Evolutionary conservation across 345 rosid species (phyloP).

Genomic region (Turritis glabra): DNA sequence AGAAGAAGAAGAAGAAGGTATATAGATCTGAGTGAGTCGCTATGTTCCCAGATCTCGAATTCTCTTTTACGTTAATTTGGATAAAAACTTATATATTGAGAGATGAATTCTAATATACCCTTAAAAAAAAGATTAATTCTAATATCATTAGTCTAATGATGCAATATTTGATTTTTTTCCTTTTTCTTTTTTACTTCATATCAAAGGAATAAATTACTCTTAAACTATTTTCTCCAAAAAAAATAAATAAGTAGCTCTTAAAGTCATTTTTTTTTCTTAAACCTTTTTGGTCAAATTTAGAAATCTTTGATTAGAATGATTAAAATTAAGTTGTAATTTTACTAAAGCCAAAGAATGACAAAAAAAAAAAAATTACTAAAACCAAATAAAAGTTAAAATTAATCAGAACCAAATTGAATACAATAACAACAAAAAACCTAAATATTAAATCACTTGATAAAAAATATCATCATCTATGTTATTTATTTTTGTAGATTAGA

Average conservation of each 20-base stretch:
- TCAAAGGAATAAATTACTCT: neutral
- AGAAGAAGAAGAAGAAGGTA: neutral
- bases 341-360: neutral
- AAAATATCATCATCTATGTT: too few relatives aligned
- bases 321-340: neutral
- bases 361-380: too few relatives aligned
- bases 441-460: too few relatives aligned
- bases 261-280: too few relatives aligned
- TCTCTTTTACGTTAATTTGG: neutral
- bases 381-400: neutral
- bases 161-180: neutral
- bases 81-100: neutral
- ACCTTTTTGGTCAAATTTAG: neutral
- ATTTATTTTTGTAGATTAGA: too few relatives aligned
- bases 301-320: neutral
- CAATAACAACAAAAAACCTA: too few relatives aligned
- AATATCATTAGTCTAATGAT: neutral
- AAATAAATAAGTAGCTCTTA: too few relatives aligned
- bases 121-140: neutral
- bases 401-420: too few relatives aligned
- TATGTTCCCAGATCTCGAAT: neutral
- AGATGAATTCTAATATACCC: neutral
- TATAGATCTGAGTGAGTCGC: slow-evolving; percentile 1
- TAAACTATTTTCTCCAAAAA: too few relatives aligned
- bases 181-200: neutral